These are phyloP conservation scores for Fusarium domesticum DNA, from an alignment of 2,329 filamentous ascomycete species.

Conservation along the genomic window DNA sequence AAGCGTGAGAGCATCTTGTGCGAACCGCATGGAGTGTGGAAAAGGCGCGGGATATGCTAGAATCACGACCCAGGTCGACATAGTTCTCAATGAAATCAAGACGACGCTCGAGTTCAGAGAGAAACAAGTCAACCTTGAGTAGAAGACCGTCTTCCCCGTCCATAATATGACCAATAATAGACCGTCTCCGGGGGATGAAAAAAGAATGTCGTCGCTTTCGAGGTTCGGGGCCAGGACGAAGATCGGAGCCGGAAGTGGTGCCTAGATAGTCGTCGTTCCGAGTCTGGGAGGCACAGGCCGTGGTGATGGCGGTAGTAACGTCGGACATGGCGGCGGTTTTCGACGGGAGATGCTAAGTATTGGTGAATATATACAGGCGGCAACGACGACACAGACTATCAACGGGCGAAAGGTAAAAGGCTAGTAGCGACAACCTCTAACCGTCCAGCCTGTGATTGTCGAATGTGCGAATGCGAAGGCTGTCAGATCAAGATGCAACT, in stretches of 20 bases:
- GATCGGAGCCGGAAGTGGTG: conserved; percentile 41
- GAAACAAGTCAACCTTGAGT: conserved; percentile 71
- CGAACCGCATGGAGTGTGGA: conserved; percentile 82
- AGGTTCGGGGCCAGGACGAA: conserved; percentile 30
- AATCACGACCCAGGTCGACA: conserved; percentile 77
- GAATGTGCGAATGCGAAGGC: conserved; percentile 6
- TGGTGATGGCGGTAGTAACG: conserved; percentile 39
- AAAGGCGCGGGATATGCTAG: conserved; percentile 80
- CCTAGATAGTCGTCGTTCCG: conserved; percentile 38
- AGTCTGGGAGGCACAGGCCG: conserved; percentile 36
- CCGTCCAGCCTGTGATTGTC: conserved; percentile 12
- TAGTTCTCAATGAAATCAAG: conserved; percentile 88
- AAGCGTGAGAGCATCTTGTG: conserved; percentile 83
- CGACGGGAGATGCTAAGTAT: conserved; percentile 5
- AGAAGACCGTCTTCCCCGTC: conserved; percentile 61
- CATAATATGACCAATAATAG: conserved; percentile 58
- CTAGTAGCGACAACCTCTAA: conserved; percentile 9
- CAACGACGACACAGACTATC: too few relatives aligned
- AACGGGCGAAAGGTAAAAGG: too few relatives aligned
- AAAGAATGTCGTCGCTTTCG: conserved; percentile 53
- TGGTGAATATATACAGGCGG: conserved; percentile 13
- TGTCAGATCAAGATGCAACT: conserved; percentile 15
- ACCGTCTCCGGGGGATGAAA: conserved; percentile 55
- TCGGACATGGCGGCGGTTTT: conserved; percentile 34
- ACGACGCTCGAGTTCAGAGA: conserved; percentile 81